Percentiles rank a stretch among this genome's conserved stretches.
Evolutionary conservation across 345 rosid species (phyloP).

Genomic region (Gynandropsis gynandra): DNA sequence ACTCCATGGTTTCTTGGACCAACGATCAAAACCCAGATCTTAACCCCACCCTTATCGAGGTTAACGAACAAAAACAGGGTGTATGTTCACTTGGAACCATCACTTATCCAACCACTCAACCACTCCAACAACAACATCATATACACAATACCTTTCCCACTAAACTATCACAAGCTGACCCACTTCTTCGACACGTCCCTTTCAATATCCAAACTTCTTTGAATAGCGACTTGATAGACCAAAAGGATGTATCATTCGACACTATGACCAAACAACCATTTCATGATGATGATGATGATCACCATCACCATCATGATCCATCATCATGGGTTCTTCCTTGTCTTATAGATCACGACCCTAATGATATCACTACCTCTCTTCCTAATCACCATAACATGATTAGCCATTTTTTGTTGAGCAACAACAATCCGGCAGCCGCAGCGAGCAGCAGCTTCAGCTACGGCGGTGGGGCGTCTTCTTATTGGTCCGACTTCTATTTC

Average conservation of each 20-base stretch:
- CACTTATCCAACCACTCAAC: no score
- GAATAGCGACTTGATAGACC: constrained; percentile 25
- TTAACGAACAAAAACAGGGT: constrained; percentile 19
- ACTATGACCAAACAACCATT: constrained; percentile 20
- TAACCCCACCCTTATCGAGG: constrained; percentile 6
- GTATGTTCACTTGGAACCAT: constrained; percentile 15
- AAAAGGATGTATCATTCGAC: background rate
- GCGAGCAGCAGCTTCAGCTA: background rate
- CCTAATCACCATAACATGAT: constrained; percentile 3
- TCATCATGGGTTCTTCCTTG: constrained; percentile 30
- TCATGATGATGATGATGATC: constrained; percentile 6
- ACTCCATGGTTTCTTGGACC: constrained; percentile 31
- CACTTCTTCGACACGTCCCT: constrained; percentile 14
- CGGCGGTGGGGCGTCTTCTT: constrained; percentile 24
- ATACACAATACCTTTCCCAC: constrained; percentile 24
- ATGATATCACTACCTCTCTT: constrained; percentile 9
- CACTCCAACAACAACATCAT: constrained; percentile 28
- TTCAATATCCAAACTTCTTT: constrained; percentile 23
- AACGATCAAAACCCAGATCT: constrained; percentile 21
- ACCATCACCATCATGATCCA: constrained; percentile 13
- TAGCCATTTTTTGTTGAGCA: no score
- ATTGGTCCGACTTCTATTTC: constrained; percentile 31
- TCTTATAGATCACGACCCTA: constrained; percentile 22
- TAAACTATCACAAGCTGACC: constrained; percentile 27
- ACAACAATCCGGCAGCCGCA: background rate